A percentile compares a stretch with the other conserved stretches of the same genome.
phyloP scores from a whole-genome alignment of 495 filamentous ascomycete species.

The Podospora pseudopauciseta region DNA sequence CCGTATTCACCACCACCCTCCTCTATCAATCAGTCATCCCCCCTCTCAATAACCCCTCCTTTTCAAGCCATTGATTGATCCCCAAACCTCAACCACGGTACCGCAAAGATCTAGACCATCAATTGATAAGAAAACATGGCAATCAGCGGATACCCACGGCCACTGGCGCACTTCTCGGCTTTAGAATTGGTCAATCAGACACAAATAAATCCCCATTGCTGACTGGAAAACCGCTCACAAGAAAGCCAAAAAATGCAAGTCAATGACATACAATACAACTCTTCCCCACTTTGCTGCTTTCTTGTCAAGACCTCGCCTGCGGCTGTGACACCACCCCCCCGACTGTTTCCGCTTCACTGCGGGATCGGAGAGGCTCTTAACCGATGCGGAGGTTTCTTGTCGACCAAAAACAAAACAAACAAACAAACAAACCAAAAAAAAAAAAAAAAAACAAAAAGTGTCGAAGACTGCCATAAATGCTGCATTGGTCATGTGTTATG shows the following conservation, averaged over 20 bases:
- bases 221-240: background rate
- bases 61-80: background rate
- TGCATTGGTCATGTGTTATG: background rate
- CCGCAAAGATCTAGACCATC: background rate
- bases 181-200: background rate
- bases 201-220: background rate
- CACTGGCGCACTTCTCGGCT: background rate
- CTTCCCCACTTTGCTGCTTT: background rate
- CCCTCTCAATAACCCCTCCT: background rate
- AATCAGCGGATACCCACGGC: slow-evolving; percentile 5
- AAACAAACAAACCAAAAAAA: background rate
- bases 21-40: background rate
- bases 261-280: slow-evolving; percentile 6
- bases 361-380: background rate
- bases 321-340: background rate
- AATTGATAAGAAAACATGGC: slow-evolving; percentile 6
- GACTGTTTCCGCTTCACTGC: background rate
- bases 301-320: background rate
- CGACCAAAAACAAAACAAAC: background rate
- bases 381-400: background rate
- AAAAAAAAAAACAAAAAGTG: background rate
- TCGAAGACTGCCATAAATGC: background rate
- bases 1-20: background rate
- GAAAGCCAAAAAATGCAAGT: background rate
- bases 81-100: background rate